Conservation (phyloP, 768 basidiomycete species). For the Crassisporium funariophilum region DNA sequence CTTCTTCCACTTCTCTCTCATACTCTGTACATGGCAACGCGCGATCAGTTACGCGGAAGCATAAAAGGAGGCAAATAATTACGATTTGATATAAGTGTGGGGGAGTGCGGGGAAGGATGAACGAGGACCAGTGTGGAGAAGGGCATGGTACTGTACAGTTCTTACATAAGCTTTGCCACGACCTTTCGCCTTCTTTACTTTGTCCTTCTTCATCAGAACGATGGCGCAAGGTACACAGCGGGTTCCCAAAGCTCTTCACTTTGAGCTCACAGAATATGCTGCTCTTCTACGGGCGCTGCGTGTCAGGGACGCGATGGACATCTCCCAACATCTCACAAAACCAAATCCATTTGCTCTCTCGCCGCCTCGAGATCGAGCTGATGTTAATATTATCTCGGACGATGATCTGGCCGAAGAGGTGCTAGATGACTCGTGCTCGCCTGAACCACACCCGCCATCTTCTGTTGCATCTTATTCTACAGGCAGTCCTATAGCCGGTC, state of each 20-base stretch:
- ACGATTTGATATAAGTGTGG: constrained; percentile 36
- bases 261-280: constrained; percentile 68
- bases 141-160: constrained; percentile 44
- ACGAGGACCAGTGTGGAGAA: constrained; percentile 9
- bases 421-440: constrained; percentile 10
- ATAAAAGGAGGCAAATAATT: constrained; percentile 5
- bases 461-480: not conserved
- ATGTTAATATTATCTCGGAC: constrained; percentile 19
- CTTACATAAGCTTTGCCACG: constrained; percentile 39
- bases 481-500: constrained; percentile 13
- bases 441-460: not conserved
- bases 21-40: constrained; percentile 40
- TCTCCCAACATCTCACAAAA: constrained; percentile 51
- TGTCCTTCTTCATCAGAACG: constrained; percentile 7
- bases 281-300: constrained; percentile 67
- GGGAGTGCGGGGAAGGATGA: constrained; percentile 26
- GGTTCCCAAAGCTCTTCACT: constrained; percentile 58
- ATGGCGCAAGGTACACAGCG: constrained; percentile 41
- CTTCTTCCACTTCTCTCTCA: constrained; percentile 99
- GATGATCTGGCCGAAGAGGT: constrained; percentile 25
- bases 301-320: constrained; percentile 56
- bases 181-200: constrained; percentile 1
- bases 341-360: too few relatives aligned
- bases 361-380: constrained; percentile 9
- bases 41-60: not conserved